A percentile compares a stretch with the other conserved stretches of the same genome.
Evolutionary conservation across 768 basidiomycete genomes (phyloP).

Genomic region (Tricholoma terreum): DNA sequence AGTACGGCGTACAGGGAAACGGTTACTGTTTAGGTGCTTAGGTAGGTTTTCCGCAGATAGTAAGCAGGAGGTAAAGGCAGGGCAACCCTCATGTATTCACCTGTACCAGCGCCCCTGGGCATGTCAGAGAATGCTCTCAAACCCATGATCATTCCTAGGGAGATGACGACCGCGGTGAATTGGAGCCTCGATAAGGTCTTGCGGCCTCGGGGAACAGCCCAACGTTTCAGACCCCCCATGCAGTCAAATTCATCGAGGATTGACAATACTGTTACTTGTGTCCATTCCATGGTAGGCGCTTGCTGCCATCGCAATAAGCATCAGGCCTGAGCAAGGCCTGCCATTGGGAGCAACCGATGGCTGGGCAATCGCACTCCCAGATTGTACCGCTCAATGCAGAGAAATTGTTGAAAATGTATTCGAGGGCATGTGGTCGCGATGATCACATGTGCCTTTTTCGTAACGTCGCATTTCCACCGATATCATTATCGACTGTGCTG

Average conservation of each 20-base stretch:
- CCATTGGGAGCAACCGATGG: too few relatives aligned
- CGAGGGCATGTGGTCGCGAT: too few relatives aligned
- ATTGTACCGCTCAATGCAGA: background rate
- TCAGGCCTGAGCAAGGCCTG: too few relatives aligned
- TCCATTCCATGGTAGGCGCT: background rate
- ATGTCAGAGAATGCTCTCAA: background rate
- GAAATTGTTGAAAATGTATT: too few relatives aligned
- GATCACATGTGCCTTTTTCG: too few relatives aligned
- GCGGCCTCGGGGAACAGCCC: background rate
- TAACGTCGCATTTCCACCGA: too few relatives aligned
- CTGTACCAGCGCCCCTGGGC: background rate
- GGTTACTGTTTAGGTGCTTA: background rate
- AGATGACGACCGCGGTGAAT: background rate
- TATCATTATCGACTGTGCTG: too few relatives aligned
- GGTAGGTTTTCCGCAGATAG: too few relatives aligned
- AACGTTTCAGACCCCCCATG: background rate
- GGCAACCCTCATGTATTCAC: background rate
- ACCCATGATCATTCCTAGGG: background rate
- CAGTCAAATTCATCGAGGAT: background rate
- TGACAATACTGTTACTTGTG: background rate
- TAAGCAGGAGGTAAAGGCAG: background rate
- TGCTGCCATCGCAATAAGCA: background rate
- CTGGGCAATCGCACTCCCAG: background rate
- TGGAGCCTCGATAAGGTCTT: background rate
- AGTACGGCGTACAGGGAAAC: background rate